These are phyloP conservation scores for Verruconis gallopava DNA, from an alignment of 2,329 filamentous ascomycete species.

Conservation along the genomic window DNA sequence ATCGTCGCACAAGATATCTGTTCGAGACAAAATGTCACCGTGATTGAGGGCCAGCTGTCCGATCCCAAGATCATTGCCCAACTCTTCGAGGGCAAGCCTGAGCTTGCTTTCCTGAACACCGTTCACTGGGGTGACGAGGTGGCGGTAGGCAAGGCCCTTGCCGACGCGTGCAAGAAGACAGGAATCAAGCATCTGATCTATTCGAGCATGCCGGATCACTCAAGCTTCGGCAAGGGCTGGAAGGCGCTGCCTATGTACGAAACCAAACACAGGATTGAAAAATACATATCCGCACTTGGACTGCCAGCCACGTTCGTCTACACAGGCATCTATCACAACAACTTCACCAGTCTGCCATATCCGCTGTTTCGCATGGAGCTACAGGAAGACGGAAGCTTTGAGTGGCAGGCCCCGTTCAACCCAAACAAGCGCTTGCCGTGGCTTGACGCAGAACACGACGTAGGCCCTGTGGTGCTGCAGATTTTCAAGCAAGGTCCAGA, in stretches of 20 bases:
- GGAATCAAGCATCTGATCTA: constrained; percentile 88
- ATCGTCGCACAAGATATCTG: constrained; percentile 80
- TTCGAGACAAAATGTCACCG: constrained; percentile 67
- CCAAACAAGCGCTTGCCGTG: constrained; percentile 80
- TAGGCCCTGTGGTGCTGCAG: constrained; percentile 82
- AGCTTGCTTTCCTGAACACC: constrained; percentile 94
- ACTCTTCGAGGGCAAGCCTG: constrained; percentile 52
- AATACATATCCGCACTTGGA: constrained; percentile 71
- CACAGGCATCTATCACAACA: constrained; percentile 97
- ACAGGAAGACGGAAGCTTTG: constrained; percentile 69
- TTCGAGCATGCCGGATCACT: constrained; percentile 93
- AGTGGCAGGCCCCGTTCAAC: constrained; percentile 90
- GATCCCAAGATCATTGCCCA: constrained; percentile 65
- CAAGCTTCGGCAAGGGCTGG: constrained; percentile 63
- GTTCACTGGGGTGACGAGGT: constrained; percentile 94
- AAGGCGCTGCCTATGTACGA: constrained; percentile 82
- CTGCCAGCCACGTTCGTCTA: constrained; percentile 88
- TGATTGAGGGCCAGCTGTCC: constrained; percentile 51
- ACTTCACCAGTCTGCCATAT: constrained; percentile 87
- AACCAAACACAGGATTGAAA: constrained; percentile 83
- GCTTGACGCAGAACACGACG: constrained; percentile 92
- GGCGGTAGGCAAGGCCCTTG: constrained; percentile 74
- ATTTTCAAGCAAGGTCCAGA: constrained; percentile 85
- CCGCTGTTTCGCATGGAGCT: constrained; percentile 94
- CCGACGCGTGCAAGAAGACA: constrained; percentile 74